phyloP scores from a whole-genome alignment of 345 rosid genomes.

The Arabidopsis suecica region DNA sequence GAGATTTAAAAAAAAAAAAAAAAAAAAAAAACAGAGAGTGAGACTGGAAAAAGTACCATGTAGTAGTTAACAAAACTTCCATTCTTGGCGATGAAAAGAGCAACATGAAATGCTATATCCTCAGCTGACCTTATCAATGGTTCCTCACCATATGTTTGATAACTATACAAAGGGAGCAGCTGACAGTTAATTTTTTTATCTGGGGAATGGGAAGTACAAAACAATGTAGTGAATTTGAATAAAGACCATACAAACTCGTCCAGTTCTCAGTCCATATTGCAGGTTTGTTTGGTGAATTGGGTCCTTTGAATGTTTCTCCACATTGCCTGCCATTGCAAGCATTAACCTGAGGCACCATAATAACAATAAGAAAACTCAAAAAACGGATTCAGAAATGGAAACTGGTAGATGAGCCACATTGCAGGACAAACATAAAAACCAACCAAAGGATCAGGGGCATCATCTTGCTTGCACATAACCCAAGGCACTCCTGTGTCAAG shows the following conservation, averaged over 20 bases:
- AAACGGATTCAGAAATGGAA: not conserved
- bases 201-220: slow-evolving; percentile 14
- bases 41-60: slow-evolving; percentile 60
- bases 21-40: not conserved
- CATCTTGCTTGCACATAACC: slow-evolving; percentile 89
- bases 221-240: not conserved
- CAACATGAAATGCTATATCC: slow-evolving; percentile 82
- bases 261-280: slow-evolving; percentile 90
- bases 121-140: slow-evolving; percentile 58
- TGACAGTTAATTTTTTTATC: not conserved
- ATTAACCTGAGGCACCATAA: slow-evolving; percentile 57
- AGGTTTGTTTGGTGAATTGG: slow-evolving; percentile 85
- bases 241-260: slow-evolving; percentile 71
- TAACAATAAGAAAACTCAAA: not conserved
- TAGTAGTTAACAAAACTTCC: slow-evolving; percentile 90
- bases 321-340: slow-evolving; percentile 82
- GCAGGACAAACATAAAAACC: slow-evolving; percentile 35
- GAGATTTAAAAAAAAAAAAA: not conserved
- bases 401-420: slow-evolving; percentile 4
- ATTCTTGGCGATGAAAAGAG: slow-evolving; percentile 68
- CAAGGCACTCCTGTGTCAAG: slow-evolving; percentile 87
- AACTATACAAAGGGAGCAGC: slow-evolving; percentile 49
- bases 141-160: slow-evolving; percentile 66
- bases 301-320: slow-evolving; percentile 80
- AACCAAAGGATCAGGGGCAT: slow-evolving; percentile 90